Conservation (phyloP, 805 yeast species). For the Yamadazyma philogaea region DNA sequence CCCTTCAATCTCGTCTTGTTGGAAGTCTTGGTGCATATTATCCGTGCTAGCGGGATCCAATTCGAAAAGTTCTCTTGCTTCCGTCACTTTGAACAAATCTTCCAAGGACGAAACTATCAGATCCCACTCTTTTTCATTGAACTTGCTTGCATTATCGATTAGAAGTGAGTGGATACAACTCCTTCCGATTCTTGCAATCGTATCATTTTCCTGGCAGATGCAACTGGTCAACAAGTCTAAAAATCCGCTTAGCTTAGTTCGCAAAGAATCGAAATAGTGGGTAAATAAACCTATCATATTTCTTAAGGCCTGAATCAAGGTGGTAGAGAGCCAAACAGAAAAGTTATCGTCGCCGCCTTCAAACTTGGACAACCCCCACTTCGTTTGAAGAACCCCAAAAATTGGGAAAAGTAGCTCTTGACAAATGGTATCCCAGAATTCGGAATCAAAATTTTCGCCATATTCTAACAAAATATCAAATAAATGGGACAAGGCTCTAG, state of each 20-base stretch:
- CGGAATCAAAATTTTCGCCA: conserved; percentile 71
- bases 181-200: conserved; percentile 92
- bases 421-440: conserved; percentile 82
- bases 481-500: conserved; percentile 77
- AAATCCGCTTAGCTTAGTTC: conserved; percentile 72
- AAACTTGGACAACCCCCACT: conserved; percentile 64
- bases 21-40: background rate
- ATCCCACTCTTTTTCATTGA: conserved; percentile 70
- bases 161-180: conserved; percentile 80
- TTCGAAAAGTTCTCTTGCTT: conserved; percentile 80
- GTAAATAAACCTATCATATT: conserved; percentile 81
- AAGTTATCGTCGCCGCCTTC: conserved; percentile 74
- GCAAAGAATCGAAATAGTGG: conserved; percentile 74
- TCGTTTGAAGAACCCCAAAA: conserved; percentile 71
- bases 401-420: conserved; percentile 82
- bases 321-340: conserved; percentile 95
- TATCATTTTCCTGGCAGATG: conserved; percentile 94
- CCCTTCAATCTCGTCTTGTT: background rate
- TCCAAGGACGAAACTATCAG: conserved; percentile 63
- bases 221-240: conserved; percentile 77
- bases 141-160: conserved; percentile 67
- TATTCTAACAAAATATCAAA: conserved; percentile 78
- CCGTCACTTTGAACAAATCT: conserved; percentile 72
- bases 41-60: conserved; percentile 44
- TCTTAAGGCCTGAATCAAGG: conserved; percentile 91